A percentile compares a stretch with the other conserved stretches of the same genome.
Conservation (phyloP, 2,329 filamentous ascomycete species). For the Aspergillus tubingensis region DNA sequence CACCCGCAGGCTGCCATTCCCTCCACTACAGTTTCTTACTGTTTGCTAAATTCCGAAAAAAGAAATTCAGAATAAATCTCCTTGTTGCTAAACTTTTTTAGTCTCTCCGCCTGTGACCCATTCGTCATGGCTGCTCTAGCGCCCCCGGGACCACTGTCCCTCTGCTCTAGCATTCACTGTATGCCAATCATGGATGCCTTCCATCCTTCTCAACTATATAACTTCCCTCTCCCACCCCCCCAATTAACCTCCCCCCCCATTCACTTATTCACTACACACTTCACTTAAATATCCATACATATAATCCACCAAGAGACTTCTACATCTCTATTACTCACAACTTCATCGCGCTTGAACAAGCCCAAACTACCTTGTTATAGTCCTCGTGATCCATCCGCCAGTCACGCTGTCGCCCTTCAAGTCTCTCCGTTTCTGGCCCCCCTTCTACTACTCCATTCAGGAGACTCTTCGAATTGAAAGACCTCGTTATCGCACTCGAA, state of each 20-base stretch:
- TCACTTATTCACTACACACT: not conserved
- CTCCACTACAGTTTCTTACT: not conserved
- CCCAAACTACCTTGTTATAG: not conserved
- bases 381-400: conserved; percentile 12
- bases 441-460: conserved; percentile 18
- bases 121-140: conserved; percentile 20
- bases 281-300: not conserved
- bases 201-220: conserved; percentile 14
- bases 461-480: conserved; percentile 24
- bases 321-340: not conserved
- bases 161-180: not conserved
- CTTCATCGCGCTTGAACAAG: not conserved
- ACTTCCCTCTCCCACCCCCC: conserved; percentile 1
- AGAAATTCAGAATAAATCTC: not conserved
- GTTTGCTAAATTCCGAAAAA: too few species aligned
- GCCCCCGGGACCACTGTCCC: not conserved
- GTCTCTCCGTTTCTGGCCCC: conserved; percentile 27
- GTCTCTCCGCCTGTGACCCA: conserved; percentile 19
- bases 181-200: conserved; percentile 17
- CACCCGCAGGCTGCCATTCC: conserved; percentile 2
- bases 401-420: conserved; percentile 35
- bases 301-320: not conserved
- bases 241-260: not conserved
- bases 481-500: conserved; percentile 16
- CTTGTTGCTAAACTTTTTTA: not conserved